phyloP scores from a whole-genome alignment of 306 rosid genomes.

The Prunus salicina region DNA sequence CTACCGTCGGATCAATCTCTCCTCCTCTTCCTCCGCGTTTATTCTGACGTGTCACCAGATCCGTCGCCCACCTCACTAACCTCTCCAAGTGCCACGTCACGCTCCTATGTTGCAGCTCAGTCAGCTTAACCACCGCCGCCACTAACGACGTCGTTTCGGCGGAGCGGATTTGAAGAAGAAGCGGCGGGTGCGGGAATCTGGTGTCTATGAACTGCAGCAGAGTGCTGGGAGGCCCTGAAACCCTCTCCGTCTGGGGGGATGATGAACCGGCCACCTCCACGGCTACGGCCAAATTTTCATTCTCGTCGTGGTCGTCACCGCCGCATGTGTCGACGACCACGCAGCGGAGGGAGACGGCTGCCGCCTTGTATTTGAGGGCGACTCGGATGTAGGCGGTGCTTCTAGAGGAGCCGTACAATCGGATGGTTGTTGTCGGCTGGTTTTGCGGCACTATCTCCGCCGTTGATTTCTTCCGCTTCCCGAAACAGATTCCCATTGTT shows the following conservation, averaged over 20 bases:
- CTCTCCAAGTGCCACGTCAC: constrained; percentile 71
- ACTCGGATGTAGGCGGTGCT: constrained; percentile 67
- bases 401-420: constrained; percentile 58
- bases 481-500: constrained; percentile 64
- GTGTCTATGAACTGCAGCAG: constrained; percentile 54
- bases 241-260: constrained; percentile 26
- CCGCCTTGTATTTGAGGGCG: constrained; percentile 62
- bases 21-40: constrained; percentile 32
- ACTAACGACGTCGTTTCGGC: constrained; percentile 35
- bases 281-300: neutral
- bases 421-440: constrained; percentile 39
- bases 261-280: constrained; percentile 39
- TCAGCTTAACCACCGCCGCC: constrained; percentile 34
- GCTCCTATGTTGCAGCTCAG: constrained; percentile 66
- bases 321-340: neutral
- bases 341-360: constrained; percentile 36
- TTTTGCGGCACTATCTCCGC: constrained; percentile 81
- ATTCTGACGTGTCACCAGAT: constrained; percentile 47
- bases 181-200: constrained; percentile 55
- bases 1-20: constrained; percentile 54
- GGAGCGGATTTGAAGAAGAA: neutral
- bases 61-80: constrained; percentile 72
- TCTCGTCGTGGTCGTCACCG: neutral
- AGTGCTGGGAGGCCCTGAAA: constrained; percentile 62
- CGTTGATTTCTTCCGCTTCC: constrained; percentile 44